These are phyloP conservation scores for Pterulicium gracile DNA, from an alignment of 1,284 basidiomycete species.

Conservation along the genomic window DNA sequence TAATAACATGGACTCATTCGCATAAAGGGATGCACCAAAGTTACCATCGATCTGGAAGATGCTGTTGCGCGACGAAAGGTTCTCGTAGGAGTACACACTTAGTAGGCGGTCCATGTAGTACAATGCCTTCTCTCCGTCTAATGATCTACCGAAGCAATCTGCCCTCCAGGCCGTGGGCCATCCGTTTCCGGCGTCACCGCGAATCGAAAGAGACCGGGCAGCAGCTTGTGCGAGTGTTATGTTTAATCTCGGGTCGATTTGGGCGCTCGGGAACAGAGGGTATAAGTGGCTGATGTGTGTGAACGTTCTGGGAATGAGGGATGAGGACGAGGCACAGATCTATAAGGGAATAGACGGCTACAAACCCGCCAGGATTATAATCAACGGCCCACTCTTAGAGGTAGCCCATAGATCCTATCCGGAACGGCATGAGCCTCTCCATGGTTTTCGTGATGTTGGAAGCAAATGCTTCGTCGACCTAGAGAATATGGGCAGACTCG, in stretches of 20 bases:
- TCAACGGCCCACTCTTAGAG: slow-evolving; percentile 12
- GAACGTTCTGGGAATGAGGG: neutral
- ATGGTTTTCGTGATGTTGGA: slow-evolving; percentile 9
- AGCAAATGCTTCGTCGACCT: slow-evolving; percentile 11
- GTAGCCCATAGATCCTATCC: slow-evolving; percentile 12
- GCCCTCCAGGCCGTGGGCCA: slow-evolving; percentile 13
- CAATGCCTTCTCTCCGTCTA: slow-evolving; percentile 12
- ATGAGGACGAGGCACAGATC: neutral
- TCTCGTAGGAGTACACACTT: slow-evolving; percentile 9
- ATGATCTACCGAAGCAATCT: slow-evolving; percentile 9
- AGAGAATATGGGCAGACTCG: slow-evolving; percentile 10
- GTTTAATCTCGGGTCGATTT: slow-evolving; percentile 13
- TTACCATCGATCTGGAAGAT: slow-evolving; percentile 11
- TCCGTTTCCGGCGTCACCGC: slow-evolving; percentile 12
- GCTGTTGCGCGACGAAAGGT: slow-evolving; percentile 10
- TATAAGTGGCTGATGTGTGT: slow-evolving; percentile 3
- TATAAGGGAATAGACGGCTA: neutral
- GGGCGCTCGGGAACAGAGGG: slow-evolving; percentile 11
- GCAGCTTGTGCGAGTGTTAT: slow-evolving; percentile 11
- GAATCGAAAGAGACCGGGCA: slow-evolving; percentile 9
- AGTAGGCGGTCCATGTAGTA: slow-evolving; percentile 11
- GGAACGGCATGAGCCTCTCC: slow-evolving; percentile 11
- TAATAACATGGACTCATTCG: neutral
- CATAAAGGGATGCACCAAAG: slow-evolving; percentile 7
- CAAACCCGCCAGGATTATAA: slow-evolving; percentile 10